Evolutionary conservation across 1,139 yeast genomes (phyloP), one percentile per base, ranked within the genome.

Genomic region (Suhomyces maxii): DNA sequence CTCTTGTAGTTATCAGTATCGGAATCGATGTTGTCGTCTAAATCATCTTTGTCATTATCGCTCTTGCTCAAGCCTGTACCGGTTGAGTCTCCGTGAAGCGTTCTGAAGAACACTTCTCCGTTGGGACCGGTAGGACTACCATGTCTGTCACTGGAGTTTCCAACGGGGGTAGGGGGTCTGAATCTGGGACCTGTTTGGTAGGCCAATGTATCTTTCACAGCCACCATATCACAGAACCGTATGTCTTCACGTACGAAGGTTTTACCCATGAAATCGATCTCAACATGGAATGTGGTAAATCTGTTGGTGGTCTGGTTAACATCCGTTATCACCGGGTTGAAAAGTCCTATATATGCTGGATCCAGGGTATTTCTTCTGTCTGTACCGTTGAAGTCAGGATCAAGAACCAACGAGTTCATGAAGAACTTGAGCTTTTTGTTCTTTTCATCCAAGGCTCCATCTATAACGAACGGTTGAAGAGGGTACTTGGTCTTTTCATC

Each of bases 261-360:
- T 35, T 68, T 67, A 3, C 82, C 84, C 64, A 70, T 67, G 54
- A 75, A 79, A 44, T 67, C 67, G 23, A 74, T 58, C 35, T 69
- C 66, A n/a, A 77, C 72, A 45, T 76, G 79, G 34, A 80, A 59
- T 0, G 83, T 77, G 6, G 84, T 75, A 55, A 58, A 79, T 48
- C 61, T 65, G 55, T 79, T 77, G 2, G 83, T 74, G 4, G 71
- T 61, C 3, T 47, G 14, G 54, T 80, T 71, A 26, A 77, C 77
- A 52, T 80, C 84, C 12, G 57, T 56, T 12, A 74, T 65, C 7
- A 67, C 54, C 11, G 52, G 54, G 7, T 49, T 26, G 37, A 36
- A 37, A 34, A 48, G 42, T 28, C 45, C 42, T 32, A 14, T 18
- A 35, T 41, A 34, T 9, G 35, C 44, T 2, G 50, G 50, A 35